Evolutionary conservation across 345 rosid genomes (phyloP).

Genomic region (Schrenkiella parvula): DNA sequence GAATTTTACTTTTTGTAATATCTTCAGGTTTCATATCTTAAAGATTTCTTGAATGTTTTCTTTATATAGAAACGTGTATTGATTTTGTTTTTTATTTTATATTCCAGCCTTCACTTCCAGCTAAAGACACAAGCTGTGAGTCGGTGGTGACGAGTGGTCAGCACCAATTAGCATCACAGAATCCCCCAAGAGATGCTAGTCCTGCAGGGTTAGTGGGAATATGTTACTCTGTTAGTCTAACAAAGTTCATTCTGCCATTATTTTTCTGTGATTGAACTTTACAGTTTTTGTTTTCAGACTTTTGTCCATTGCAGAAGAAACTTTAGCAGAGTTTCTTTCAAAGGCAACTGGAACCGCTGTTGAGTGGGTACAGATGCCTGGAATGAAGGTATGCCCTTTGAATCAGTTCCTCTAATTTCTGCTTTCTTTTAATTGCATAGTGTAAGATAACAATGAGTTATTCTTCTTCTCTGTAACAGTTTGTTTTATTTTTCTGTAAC

Average conservation of each 20-base stretch:
- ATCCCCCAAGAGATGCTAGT: slow-evolving; percentile 99
- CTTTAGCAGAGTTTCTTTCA: slow-evolving; percentile 99
- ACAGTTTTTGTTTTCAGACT: slow-evolving; percentile 50
- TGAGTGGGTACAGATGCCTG: slow-evolving; percentile 99
- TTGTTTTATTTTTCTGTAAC: slow-evolving; percentile 12
- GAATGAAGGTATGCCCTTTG: slow-evolving; percentile 87
- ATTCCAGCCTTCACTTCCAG: slow-evolving; percentile 77
- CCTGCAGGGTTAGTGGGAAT: slow-evolving; percentile 94
- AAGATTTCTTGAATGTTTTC: background rate
- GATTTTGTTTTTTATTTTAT: background rate
- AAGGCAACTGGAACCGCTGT: slow-evolving; percentile 99
- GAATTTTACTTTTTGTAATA: background rate
- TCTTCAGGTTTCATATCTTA: background rate
- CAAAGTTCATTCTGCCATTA: slow-evolving; percentile 22
- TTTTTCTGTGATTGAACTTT: background rate
- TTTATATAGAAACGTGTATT: background rate
- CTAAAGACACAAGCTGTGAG: slow-evolving; percentile 98
- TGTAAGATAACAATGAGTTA: background rate
- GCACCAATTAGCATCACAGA: slow-evolving; percentile 92
- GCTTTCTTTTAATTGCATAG: background rate
- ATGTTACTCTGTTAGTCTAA: slow-evolving; percentile 43
- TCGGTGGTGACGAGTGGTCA: slow-evolving; percentile 98
- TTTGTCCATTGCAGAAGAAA: slow-evolving; percentile 99
- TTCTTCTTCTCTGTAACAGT: background rate
- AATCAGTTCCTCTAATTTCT: background rate